Conservation (phyloP, 2,329 filamentous ascomycete species). For the Neopestalotiopsis sp. region DNA sequence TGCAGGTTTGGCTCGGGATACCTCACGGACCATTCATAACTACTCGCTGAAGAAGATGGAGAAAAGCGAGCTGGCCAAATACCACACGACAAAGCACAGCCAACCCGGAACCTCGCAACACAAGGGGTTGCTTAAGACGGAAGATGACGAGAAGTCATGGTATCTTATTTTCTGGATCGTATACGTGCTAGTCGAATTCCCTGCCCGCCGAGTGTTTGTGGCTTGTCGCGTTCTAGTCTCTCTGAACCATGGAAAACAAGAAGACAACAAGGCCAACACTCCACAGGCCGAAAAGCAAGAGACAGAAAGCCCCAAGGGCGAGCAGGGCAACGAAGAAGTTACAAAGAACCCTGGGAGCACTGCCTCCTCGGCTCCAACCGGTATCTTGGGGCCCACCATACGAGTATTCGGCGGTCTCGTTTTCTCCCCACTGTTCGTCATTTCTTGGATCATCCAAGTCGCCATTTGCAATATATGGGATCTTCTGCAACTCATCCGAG, state of each 20-base stretch:
- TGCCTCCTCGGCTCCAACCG: neutral
- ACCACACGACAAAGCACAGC: neutral
- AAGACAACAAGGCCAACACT: neutral
- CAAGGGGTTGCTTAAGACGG: neutral
- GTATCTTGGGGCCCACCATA: neutral
- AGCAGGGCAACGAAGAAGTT: no score
- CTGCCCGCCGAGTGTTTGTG: neutral
- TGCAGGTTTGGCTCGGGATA: neutral
- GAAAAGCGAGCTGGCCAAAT: neutral
- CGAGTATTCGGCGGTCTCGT: neutral
- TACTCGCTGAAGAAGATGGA: neutral
- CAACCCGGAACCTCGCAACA: no score
- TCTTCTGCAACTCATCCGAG: neutral
- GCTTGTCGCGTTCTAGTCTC: neutral
- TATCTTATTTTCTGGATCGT: neutral
- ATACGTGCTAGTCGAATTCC: slow-evolving; percentile 4
- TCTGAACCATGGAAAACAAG: neutral
- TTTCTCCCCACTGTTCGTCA: neutral
- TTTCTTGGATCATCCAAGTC: neutral
- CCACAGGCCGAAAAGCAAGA: neutral
- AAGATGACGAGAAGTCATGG: slow-evolving; percentile 4
- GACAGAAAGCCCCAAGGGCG: neutral
- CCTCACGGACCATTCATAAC: neutral
- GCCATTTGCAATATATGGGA: neutral
- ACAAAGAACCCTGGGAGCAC: neutral